Base-by-base conservation (phyloP, 129 eudicot genomes). In the Artemisia annua region DNA sequence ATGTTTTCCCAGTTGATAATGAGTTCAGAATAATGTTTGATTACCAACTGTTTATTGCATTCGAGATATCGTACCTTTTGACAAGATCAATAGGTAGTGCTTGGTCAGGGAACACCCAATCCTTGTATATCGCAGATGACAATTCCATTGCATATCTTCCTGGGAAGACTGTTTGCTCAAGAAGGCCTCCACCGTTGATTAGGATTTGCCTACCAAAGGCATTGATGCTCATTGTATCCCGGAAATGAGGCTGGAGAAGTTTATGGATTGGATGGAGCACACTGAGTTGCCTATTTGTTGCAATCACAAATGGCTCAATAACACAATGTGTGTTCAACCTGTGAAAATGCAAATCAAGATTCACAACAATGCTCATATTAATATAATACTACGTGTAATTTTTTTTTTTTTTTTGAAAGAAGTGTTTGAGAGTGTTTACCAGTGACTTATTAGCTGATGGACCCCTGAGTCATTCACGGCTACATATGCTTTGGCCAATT, bases 1-100 rank as follows among this genome's bases (percentile, higher is more conserved):
- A 39, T 39, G 46, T 39, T 39, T 39, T 7, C 46, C 46, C 2
- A 39, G 11, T 39, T 39, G 9, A 39, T 39, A 39, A n/a, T 39
- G 46, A 39, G 46, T 39, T 39, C 11, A 39, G 10, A 39, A 39
- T 39, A 12, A 30, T 24, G 67, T 24, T 5, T 30, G n/a, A 1
- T 3, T 15, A 5, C 14, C 43, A 15, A 61, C 7, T 62, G 43
- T 11, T 62, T 62, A 9, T 30, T 28, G 18, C 26, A 7, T 69
- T 69, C 4, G 43, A 63, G n/a, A 0, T 63, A 14, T 11, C n/a
- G 17, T 71, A 88, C 91, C 96, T 85, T 68, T 84, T 79, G 60
- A 88, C 71, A 28, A 88, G 95, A 83, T 88, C 95, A 11, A 58
- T 69, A 16, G 96, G 96, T 63, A 88, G 91, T 24, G 87, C 89